Evolutionary conservation across 2,329 filamentous ascomycete genomes (phyloP).

Genomic region (Cordyceps cicadae): DNA sequence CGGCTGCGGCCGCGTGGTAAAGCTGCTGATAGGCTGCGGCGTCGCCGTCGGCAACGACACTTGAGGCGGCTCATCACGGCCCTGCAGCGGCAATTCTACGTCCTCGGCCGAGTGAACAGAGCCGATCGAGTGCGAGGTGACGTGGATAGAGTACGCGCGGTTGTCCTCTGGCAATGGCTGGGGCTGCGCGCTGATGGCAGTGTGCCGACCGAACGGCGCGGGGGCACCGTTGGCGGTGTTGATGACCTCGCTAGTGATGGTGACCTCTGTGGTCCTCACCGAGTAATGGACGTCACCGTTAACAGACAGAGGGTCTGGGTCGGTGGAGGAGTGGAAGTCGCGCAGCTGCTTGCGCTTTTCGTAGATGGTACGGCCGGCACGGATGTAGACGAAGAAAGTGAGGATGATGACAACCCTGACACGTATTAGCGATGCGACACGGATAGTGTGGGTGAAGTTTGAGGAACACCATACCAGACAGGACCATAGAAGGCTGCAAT

Average conservation of each 20-base stretch:
- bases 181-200: conserved; percentile 2
- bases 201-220: conserved; percentile 16
- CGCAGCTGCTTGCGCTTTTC: conserved; percentile 55
- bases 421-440: no score
- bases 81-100: conserved; percentile 21
- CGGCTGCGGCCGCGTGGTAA: conserved; percentile 15
- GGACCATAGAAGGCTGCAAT: conserved; percentile 68
- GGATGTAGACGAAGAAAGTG: conserved; percentile 58
- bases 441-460: neutral
- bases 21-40: conserved; percentile 13
- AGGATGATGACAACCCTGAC: conserved; percentile 50
- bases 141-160: conserved; percentile 35
- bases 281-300: conserved; percentile 32
- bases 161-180: neutral
- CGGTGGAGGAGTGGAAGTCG: conserved; percentile 40
- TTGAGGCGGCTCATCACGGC: conserved; percentile 9
- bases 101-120: conserved; percentile 14
- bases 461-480: conserved; percentile 45
- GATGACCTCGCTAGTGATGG: conserved; percentile 10
- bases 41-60: neutral
- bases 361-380: conserved; percentile 60
- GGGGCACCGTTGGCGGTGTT: neutral
- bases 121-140: conserved; percentile 24
- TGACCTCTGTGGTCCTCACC: conserved; percentile 38
- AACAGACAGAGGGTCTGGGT: conserved; percentile 31